Base-by-base conservation (phyloP, 176 grass and related monocot species). In the Puccinellia tenuiflora region DNA sequence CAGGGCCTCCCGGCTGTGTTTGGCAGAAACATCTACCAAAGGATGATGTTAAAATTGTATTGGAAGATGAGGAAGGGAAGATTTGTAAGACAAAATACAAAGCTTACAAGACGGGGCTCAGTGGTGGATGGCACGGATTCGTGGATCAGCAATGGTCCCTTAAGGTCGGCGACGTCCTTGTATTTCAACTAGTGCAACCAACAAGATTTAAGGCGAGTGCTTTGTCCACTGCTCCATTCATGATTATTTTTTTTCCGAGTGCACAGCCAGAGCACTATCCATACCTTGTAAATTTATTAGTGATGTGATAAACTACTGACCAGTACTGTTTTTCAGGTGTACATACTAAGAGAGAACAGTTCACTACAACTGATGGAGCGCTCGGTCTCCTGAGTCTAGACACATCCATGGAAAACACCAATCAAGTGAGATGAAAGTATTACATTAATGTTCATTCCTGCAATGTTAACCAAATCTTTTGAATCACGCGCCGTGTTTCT, bases 21-120 rank as follows among this genome's bases (percentile, higher is more conserved):
- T 68, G 80, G 82, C 77, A 76, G 75, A 77, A 68, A 89, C 30
- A 80, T 85, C 87, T 88, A 13, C 87, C 87, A 39, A 59, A 80
- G 48, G 0, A 55, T 1, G 81, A 80, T 38, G 38, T 30, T 40
- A 6, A 0, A 6, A 80, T 89, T 28, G 24, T 59, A 18, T 38
- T 89, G 30, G 76, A 85, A 76, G 87, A 89, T 85, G 77, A 89
- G 59, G 37, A 80, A 30, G 87, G 87, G 20, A 6, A 29, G 20
- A 74, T 21, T 2, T 48, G 75, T 75, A 3, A 10, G 8, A 37
- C 76, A 4, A 69, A 3, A 0, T 89, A 76, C 80, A 59, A 85
- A 38, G 68, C 47, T 20, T 0, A 4, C 17, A 88, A 79, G 76
- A 68, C 64, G 60, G 87, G 87, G 60, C 87, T 88, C 13, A 88